These are phyloP conservation scores for Boletellus ananas DNA, from an alignment of 768 basidiomycete species.

Conservation along the genomic window DNA sequence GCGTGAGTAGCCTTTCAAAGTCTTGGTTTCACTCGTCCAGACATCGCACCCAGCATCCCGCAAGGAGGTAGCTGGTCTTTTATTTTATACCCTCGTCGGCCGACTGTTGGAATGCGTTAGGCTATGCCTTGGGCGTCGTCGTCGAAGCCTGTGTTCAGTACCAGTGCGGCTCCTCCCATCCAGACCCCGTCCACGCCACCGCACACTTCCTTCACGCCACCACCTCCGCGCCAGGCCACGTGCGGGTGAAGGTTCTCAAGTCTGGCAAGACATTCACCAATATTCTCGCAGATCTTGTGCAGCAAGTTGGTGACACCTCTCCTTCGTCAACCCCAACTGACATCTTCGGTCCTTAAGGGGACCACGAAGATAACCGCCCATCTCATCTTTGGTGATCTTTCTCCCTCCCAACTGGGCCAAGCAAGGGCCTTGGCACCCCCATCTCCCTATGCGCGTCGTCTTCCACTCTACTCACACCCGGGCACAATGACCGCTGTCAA, in stretches of 20 bases:
- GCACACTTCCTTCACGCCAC: constrained; percentile 55
- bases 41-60: constrained; percentile 37
- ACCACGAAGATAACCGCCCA: constrained; percentile 48
- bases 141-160: constrained; percentile 51
- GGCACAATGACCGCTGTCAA: constrained; percentile 32
- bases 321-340: constrained; percentile 7
- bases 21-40: background rate
- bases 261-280: constrained; percentile 53
- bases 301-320: constrained; percentile 39
- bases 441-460: constrained; percentile 56
- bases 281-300: constrained; percentile 55
- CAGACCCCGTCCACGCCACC: constrained; percentile 57
- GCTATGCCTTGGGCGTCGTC: constrained; percentile 54
- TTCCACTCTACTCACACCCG: constrained; percentile 55
- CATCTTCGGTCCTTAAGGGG: constrained; percentile 31
- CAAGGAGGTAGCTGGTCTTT: constrained; percentile 44
- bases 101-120: constrained; percentile 29
- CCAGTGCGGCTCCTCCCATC: constrained; percentile 46
- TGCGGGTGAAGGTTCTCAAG: constrained; percentile 47
- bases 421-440: constrained; percentile 40
- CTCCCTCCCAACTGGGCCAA: constrained; percentile 24
- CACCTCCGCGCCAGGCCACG: constrained; percentile 38
- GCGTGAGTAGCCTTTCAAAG: constrained; percentile 32
- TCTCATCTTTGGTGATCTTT: constrained; percentile 52
- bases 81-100: background rate